Evolutionary conservation across 352 stramenopile genomes (phyloP).

Genomic region (Phytophthora brassicae): DNA sequence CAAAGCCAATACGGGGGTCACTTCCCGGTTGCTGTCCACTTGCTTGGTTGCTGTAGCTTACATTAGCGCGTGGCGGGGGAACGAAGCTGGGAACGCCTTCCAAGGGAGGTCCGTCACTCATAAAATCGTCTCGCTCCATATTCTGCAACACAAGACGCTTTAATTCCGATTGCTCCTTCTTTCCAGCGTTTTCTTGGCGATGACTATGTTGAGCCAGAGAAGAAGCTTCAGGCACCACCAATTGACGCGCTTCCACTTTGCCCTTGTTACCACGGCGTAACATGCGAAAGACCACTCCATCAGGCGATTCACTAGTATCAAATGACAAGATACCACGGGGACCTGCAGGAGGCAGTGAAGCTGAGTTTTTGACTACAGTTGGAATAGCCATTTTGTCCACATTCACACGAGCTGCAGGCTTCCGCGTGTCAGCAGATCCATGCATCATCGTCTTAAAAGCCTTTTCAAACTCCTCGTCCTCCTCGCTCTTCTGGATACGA

Average conservation of each 20-base stretch:
- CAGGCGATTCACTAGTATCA: slow-evolving; percentile 27
- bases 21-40: slow-evolving; percentile 24
- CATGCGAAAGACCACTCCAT: slow-evolving; percentile 91
- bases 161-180: slow-evolving; percentile 86
- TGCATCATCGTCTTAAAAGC: slow-evolving; percentile 89
- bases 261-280: slow-evolving; percentile 97
- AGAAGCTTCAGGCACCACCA: slow-evolving; percentile 92
- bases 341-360: slow-evolving; percentile 17
- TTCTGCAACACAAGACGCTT: slow-evolving; percentile 88
- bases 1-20: slow-evolving; percentile 52
- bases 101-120: slow-evolving; percentile 32
- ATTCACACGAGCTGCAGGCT: slow-evolving; percentile 64
- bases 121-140: slow-evolving; percentile 82
- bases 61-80: slow-evolving; percentile 25
- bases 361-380: slow-evolving; percentile 68
- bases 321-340: slow-evolving; percentile 23
- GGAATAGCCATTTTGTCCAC: slow-evolving; percentile 90
- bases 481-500: slow-evolving; percentile 69
- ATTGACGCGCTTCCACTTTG: slow-evolving; percentile 93
- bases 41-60: slow-evolving; percentile 24
- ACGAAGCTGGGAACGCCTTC: slow-evolving; percentile 24
- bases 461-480: slow-evolving; percentile 89
- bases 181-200: slow-evolving; percentile 83
- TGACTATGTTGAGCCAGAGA: slow-evolving; percentile 92
- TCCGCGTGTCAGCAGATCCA: slow-evolving; percentile 57